phyloP scores from a whole-genome alignment of 495 filamentous ascomycete species.

The Daldinia childiae region DNA sequence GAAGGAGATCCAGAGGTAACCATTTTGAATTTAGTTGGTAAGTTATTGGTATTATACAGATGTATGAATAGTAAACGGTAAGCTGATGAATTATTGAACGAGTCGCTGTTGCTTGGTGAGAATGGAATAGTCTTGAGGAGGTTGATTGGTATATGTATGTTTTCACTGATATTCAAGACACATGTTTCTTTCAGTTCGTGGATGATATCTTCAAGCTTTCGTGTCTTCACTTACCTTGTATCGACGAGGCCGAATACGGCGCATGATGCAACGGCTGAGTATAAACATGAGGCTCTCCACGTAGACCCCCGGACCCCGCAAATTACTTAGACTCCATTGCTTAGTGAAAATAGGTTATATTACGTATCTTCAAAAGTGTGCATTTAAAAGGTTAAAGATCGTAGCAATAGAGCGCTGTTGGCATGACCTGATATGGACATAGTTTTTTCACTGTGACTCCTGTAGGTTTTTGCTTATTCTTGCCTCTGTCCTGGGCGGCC shows the following conservation, averaged over 20 bases:
- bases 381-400: constrained; percentile 2
- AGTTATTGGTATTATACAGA: not conserved
- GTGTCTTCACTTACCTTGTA: not conserved
- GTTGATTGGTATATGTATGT: constrained; percentile 19
- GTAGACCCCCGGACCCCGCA: not conserved
- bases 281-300: constrained; percentile 14
- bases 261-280: constrained; percentile 4
- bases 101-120: not conserved
- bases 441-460: not conserved
- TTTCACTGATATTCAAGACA: not conserved
- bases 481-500: not conserved
- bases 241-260: not conserved
- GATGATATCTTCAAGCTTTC: not conserved
- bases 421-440: not conserved
- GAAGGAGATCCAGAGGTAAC: constrained; percentile 35
- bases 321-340: not conserved
- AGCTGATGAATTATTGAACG: constrained; percentile 5
- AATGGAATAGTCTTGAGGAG: constrained; percentile 1
- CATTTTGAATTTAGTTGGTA: constrained; percentile 32
- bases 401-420: not conserved
- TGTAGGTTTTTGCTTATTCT: not conserved
- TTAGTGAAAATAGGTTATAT: constrained; percentile 37
- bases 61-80: constrained; percentile 18
- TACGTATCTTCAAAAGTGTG: constrained; percentile 7
- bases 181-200: not conserved